These are phyloP conservation scores for Exobasidium cylindrosporum DNA, from an alignment of 1,284 basidiomycete genomes.

Conservation along the genomic window DNA sequence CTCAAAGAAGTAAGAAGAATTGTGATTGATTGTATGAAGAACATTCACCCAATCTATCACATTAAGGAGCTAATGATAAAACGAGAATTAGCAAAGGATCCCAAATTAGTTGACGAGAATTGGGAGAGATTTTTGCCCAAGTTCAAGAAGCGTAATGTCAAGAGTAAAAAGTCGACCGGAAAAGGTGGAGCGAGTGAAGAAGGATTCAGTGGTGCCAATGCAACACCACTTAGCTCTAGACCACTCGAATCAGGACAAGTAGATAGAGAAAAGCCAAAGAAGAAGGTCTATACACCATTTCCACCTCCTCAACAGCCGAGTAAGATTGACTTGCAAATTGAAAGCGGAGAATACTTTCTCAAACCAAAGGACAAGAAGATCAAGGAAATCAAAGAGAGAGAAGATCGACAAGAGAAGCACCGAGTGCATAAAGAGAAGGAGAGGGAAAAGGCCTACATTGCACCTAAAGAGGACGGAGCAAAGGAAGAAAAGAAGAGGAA, in stretches of 20 bases:
- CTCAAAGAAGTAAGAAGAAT: constrained; percentile 94
- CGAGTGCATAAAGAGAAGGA: constrained; percentile 55
- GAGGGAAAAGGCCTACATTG: constrained; percentile 32
- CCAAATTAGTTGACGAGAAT: constrained; percentile 85
- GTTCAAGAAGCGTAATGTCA: constrained; percentile 84
- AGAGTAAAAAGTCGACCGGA: constrained; percentile 63
- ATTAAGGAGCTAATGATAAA: constrained; percentile 99
- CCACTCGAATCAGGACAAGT: constrained; percentile 35
- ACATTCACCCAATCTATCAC: constrained; percentile 97
- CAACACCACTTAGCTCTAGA: constrained; percentile 19
- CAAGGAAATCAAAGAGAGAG: constrained; percentile 60
- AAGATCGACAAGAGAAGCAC: constrained; percentile 66
- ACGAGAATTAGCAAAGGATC: constrained; percentile 95
- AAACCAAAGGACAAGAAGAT: constrained; percentile 70
- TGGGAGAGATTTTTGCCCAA: constrained; percentile 98
- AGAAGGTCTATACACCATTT: constrained; percentile 99
- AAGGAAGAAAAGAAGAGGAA: constrained; percentile 27
- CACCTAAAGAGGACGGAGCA: constrained; percentile 32
- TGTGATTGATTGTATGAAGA: constrained; percentile 97
- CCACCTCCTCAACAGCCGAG: constrained; percentile 88
- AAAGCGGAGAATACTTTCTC: constrained; percentile 96
- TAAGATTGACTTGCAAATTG: constrained; percentile 92
- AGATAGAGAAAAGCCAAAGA: constrained; percentile 62
- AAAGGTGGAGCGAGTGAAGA: neutral
- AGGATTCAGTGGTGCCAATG: constrained; percentile 17